Evolutionary conservation across 371 early-diverging fungal species (phyloP), one percentile per base, ranked within the genome.

Genomic region (Mucor irregularis): DNA sequence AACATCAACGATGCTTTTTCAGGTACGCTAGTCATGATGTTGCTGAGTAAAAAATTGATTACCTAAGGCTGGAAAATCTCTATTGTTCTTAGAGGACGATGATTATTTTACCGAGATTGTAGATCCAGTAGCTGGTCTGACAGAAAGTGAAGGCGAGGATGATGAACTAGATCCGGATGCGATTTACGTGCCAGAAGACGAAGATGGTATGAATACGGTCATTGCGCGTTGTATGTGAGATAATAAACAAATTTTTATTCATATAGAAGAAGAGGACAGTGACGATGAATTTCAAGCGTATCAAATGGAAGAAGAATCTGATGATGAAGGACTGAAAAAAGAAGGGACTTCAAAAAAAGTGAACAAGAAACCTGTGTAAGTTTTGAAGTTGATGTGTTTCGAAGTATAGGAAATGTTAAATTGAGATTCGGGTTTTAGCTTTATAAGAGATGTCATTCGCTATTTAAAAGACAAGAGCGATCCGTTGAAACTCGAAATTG

Each of bases 231-330:
- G 39, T 40, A 26, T 30, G 8, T 19, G 40, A 49, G n/a, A n/a
- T n/a, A n/a, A n/a, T n/a, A n/a, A n/a, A n/a, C n/a, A n/a, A n/a
- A n/a, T n/a, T n/a, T n/a, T n/a, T n/a, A n/a, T n/a, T n/a, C n/a
- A n/a, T n/a, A n/a, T n/a, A n/a, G n/a, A n/a, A 3, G 31, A 56
- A 5, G 52, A 52, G 2, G 49, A 59, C 1, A 68, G 67, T 0
- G 80, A 72, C 5, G 69, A 73, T n/a, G 80, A 76, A 30, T 52
- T 76, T n/a, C 64, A 74, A 37, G 71, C 80, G 0, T 79, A 79
- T 57, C 61, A 62, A 5, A 79, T 79, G 76, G 76, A 76, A 26
- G 71, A 73, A 35, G 80, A 79, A 47, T 76, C 80, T 10, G 73
- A 75, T 13, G 78, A 77, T 16, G 78, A 77, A 24, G 62, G 56